Base-by-base conservation (phyloP, 257 asterid species). In the Echium plantagineum region DNA sequence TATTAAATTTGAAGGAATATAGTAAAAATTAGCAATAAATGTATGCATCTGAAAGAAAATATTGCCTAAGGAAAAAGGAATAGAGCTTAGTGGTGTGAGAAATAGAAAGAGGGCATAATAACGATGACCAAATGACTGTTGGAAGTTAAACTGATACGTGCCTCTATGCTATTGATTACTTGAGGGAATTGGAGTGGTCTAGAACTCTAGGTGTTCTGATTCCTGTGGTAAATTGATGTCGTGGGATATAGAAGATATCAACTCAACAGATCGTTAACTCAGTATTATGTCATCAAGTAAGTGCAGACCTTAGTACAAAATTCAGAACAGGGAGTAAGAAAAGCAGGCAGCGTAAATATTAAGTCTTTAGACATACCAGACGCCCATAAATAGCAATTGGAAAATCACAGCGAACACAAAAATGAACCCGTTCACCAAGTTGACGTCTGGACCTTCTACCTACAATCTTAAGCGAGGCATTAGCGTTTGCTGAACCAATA, bases 301-400 rank as follows among this genome's bases (percentile, higher is more conserved):
- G 49, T 3, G 19, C 46, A 56, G 19, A 24, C 12, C 54, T 47
- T 17, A 19, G 53, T 15, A 38, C 28, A 22, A 61, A 30, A 59
- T 22, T 12, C 5, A 21, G 20, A 17, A 31, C 18, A 26, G 21
- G 5, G 1, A 30, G 59, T 21, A 18, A 55, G 20, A 55, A 16
- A 26, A 58, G 49, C 46, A 32, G 64, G 32, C 24, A 15, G 16
- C 5, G 32, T 1, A 13, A 17, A 22, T 30, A 63, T 26, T 24
- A 19, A 61, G 0, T 58, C 20, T 1, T n/a, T 4, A 17, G 57
- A 64, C 78, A 69, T 74, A 89, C 99, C 87, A 93, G 76, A 62
- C 97, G 97, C 31, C 99, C 97, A 68, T 93, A 93, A 52, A 93
- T 69, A 57, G 97, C 99, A 3, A 93, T 84, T 13, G 99, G 99